Base-by-base conservation (phyloP, 2,329 filamentous ascomycete genomes). In the Boeremia lycopersici region DNA sequence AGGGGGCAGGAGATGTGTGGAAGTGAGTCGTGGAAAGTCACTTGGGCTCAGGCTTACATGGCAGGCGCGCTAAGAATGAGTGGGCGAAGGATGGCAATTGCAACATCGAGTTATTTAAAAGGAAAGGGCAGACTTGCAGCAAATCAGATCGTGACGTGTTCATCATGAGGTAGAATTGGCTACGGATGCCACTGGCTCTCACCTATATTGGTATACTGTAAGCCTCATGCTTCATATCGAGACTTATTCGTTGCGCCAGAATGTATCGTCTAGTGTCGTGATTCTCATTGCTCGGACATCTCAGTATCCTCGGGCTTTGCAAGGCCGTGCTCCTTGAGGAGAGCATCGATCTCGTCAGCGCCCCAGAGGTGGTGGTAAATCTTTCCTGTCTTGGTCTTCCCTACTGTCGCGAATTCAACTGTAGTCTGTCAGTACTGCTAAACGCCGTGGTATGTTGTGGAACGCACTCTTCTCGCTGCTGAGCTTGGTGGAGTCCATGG, bases 401-500 rank as follows among this genome's bases (percentile, higher is more conserved):
- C 96, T 58, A 99, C 93, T 29, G 96, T 99, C 65, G 95, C 96
- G 73, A 99, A 99, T 75, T 99, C 95, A 74, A 99, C 93, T 97
- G 67, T 26, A 12, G 35, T 13, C 52, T 52, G 64, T 73, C 65
- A 74, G 67, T 23, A 23, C 8, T 51, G 47, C 7, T 35, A n/a
- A 8, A 64, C 45, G 19, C 23, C 11, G 36, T 13, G 39, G 12
- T 33, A 28, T 15, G 11, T 10, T 2, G n/a, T 9, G 7, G 19
- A 39, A 82, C 90, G 77, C 80, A 96, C 93, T 96, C 86, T 99
- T 99, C 84, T 99, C 95, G 74, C 92, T 96, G 82, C 92, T 97
- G 74, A 99, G 80, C 84, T 97, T 99, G 49, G 93, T 98, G 50
- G 93, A 96, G 77, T 99, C 95, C 96, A 99, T 99, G 6, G 95